Base-by-base conservation (phyloP, 305 asterid species). In the Coffea humblotiana region DNA sequence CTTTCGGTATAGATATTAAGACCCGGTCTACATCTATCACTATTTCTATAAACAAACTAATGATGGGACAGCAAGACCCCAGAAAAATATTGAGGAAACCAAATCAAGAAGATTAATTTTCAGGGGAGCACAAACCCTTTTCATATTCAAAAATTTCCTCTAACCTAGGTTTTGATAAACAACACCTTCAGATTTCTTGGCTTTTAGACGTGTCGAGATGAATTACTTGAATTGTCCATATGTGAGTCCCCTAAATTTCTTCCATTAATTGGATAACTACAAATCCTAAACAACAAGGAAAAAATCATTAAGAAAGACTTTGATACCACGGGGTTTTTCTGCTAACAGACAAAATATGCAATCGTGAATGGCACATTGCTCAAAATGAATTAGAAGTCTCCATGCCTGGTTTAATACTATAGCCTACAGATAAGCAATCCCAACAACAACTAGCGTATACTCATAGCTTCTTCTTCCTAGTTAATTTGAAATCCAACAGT, bases 311-410 rank as follows among this genome's bases (percentile, higher is more conserved):
- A 8, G 48, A 68, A 82, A 77, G 43, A 32, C 4, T 76, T 47
- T 78, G 45, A 43, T 32, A 12, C 66, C 8, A 16, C 29, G 23
- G 0, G 8, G 23, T 65, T 49, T 49, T 10, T 25, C 23, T 37
- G 58, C 52, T 32, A n/a, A 29, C 43, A 1, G 61, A 25, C 71
- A 78, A 72, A 79, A 68, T 1, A 40, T 71, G 69, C 68, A 0
- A 21, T 61, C 64, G 43, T 84, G 72, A 56, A 71, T 69, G 81
- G 85, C 92, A 73, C 92, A 87, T 68, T 76, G 92, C 92, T 90
- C 94, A 81, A 84, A 75, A 76, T 87, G 92, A 89, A 88, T 89
- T 40, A 85, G 92, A 90, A 89, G 85, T 86, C 89, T 90, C 91
- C 85, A 85, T 85, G 86, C 92, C 88, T 78, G 83, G 76, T 73